Conservation (phyloP, 306 rosid species). For the Prunus mume region DNA sequence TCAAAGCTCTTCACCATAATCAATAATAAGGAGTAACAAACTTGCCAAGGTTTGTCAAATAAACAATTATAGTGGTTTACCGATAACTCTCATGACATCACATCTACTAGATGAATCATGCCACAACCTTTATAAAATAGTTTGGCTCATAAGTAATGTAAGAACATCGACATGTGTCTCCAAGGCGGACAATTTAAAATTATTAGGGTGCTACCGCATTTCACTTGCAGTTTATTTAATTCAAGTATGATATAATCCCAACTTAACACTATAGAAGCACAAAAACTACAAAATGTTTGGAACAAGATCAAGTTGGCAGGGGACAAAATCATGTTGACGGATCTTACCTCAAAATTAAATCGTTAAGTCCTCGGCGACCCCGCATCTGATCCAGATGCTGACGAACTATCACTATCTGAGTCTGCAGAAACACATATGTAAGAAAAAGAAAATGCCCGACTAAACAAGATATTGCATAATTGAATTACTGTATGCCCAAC, state of each 20-base stretch:
- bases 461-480: slow-evolving; percentile 10
- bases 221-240: background rate
- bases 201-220: background rate
- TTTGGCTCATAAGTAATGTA: background rate
- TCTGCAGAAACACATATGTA: slow-evolving; percentile 47
- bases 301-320: background rate
- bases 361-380: slow-evolving; percentile 67
- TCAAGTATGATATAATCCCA: background rate
- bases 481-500: background rate
- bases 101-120: background rate
- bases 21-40: background rate
- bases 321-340: background rate
- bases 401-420: slow-evolving; percentile 92
- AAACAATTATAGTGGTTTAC: background rate
- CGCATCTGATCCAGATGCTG: slow-evolving; percentile 85
- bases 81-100: background rate
- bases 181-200: background rate
- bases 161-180: background rate
- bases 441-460: slow-evolving; percentile 19
- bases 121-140: background rate
- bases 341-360: slow-evolving; percentile 45
- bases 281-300: background rate
- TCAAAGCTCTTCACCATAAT: background rate
- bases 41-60: background rate
- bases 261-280: background rate